Conservation (phyloP, 352 stramenopile species). For the Pythium myriotylum region DNA sequence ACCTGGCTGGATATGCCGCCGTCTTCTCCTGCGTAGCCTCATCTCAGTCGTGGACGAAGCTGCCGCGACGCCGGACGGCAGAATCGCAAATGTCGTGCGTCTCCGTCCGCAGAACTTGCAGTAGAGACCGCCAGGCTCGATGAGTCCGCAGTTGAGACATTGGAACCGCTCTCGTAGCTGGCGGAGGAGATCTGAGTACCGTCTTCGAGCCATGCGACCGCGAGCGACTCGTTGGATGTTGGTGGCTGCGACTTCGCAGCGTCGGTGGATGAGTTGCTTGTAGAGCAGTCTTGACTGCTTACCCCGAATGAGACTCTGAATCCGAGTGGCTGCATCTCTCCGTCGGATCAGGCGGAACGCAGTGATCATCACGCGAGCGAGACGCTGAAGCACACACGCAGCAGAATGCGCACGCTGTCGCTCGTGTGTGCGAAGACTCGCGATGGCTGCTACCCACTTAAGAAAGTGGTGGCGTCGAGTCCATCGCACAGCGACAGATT, state of each 20-base stretch:
- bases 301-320: constrained; percentile 27
- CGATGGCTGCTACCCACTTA: too few species aligned
- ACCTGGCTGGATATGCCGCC: too few species aligned
- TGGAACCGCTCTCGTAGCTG: constrained; percentile 52
- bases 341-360: constrained; percentile 25
- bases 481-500: not conserved
- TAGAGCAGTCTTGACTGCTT: not conserved
- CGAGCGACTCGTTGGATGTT: constrained; percentile 34
- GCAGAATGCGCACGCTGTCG: not conserved
- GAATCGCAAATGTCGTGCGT: constrained; percentile 34
- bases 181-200: constrained; percentile 25
- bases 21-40: constrained; percentile 5
- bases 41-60: constrained; percentile 11
- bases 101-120: constrained; percentile 69
- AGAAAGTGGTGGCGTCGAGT: not conserved
- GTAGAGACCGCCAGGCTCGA: constrained; percentile 60
- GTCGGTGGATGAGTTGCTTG: not conserved
- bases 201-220: constrained; percentile 28
- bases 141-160: constrained; percentile 57
- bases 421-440: not conserved
- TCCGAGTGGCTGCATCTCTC: constrained; percentile 8
- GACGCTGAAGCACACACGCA: constrained; percentile 24
- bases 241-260: constrained; percentile 18
- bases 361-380: constrained; percentile 25
- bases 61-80: constrained; percentile 3